Base-by-base conservation (phyloP, 1,284 basidiomycete species). In the Fistulina hepatica region DNA sequence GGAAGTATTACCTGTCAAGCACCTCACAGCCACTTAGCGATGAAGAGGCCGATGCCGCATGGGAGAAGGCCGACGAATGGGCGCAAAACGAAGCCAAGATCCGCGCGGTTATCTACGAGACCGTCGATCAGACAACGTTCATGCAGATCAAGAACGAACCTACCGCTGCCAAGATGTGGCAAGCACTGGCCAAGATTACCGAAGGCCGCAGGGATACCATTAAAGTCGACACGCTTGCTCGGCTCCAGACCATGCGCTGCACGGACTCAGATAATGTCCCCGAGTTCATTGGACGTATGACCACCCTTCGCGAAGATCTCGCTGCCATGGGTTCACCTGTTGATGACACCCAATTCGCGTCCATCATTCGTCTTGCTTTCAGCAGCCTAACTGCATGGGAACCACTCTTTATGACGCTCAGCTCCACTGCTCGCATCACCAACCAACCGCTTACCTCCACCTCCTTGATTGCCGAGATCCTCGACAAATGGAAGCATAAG, bases 71-170 rank as follows among this genome's bases (percentile, higher is more conserved):
- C 4, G 51, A 56, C 21, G 41, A 45, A 5, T 59, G 48, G 33
- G 25, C 46, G n/a, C 41, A 49, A 33, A 48, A 51, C 33, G 40
- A 57, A 33, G 51, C 49, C 1, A 39, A 44, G 25, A 48, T 52
- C 35, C 42, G 40, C 2, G 41, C 54, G 22, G 39, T 55, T 33
- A 49, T 58, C 42, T 52, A 55, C 36, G 33, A 47, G 16, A 51
- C 48, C 3, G 40, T 55, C n/a, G 35, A 36, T 20, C 28, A 44
- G 30, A 46, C 48, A 8, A 50, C 36, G 6, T 50, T 51, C 41
- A 35, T 49, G 13, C 45, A 51, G n/a, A 48, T 56, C 37, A 53
- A 52, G 36, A 30, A 32, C 10, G 27, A 50, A 24, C 7, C 36
- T 0, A 41, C 37, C 12, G 44, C 50, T 15, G 23, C 35, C n/a